Percentiles rank a stretch among this genome's conserved stretches.
These are phyloP conservation scores for Trichodelitschia bisporula DNA, from an alignment of 495 filamentous ascomycete genomes.

Conservation along the genomic window DNA sequence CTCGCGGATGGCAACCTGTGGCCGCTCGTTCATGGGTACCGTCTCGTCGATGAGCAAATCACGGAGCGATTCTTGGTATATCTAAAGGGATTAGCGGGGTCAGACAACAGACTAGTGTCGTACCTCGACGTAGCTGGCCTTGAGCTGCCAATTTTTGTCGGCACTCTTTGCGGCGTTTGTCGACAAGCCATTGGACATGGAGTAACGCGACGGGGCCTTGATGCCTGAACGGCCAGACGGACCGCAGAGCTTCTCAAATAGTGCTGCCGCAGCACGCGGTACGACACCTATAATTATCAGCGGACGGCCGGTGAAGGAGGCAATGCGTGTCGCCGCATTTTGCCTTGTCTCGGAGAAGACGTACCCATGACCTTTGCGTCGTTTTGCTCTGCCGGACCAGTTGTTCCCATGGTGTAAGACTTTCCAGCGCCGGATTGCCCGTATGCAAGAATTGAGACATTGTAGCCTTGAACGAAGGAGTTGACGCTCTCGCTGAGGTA, in stretches of 20 bases:
- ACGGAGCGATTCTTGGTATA: constrained; percentile 89
- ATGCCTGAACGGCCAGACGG: constrained; percentile 42
- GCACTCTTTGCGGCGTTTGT: constrained; percentile 19
- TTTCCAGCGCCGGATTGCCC: constrained; percentile 99
- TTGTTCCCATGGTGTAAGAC: constrained; percentile 97
- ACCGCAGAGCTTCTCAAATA: constrained; percentile 72
- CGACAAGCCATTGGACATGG: no score
- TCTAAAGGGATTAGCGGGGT: constrained; percentile 25
- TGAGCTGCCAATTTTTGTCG: constrained; percentile 80
- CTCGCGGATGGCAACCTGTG: constrained; percentile 63
- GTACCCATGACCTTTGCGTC: constrained; percentile 56
- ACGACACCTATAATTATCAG: constrained; percentile 46
- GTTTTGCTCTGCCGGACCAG: constrained; percentile 63
- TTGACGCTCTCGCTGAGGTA: constrained; percentile 77
- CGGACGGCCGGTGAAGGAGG: constrained; percentile 2
- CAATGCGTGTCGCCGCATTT: neutral
- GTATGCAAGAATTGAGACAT: constrained; percentile 94
- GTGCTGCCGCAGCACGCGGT: constrained; percentile 60
- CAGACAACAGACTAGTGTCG: neutral
- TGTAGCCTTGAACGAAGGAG: constrained; percentile 90
- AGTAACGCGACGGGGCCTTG: constrained; percentile 61
- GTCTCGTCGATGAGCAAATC: constrained; percentile 72
- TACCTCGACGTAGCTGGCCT: constrained; percentile 88
- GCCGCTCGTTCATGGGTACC: constrained; percentile 39
- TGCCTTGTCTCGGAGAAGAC: constrained; percentile 8